Conservation (phyloP, 768 basidiomycete genomes). For the Russula sp. region DNA sequence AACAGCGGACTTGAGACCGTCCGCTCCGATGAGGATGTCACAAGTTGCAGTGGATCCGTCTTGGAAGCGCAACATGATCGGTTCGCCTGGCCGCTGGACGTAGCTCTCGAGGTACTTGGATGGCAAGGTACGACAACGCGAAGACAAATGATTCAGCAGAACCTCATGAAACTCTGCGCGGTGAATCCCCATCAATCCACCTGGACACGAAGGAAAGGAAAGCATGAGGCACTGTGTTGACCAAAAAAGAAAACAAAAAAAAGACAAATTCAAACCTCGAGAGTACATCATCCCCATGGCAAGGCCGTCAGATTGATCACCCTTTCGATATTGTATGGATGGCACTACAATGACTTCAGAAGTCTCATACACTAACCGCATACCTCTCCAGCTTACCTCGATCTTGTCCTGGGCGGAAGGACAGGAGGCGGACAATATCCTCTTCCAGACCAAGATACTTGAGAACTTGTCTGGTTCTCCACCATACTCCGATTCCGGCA, state of each 20-base stretch:
- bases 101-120: constrained; percentile 61
- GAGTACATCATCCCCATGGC: constrained; percentile 53
- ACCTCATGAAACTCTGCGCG: constrained; percentile 64
- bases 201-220: constrained; percentile 19
- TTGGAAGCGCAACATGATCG: constrained; percentile 53
- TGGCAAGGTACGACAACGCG: constrained; percentile 47
- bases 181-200: constrained; percentile 46
- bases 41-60: constrained; percentile 60
- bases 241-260: not conserved
- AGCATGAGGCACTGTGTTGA: not conserved
- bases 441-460: constrained; percentile 33
- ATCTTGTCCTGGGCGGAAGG: constrained; percentile 32
- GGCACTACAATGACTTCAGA: constrained; percentile 40
- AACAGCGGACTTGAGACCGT: constrained; percentile 59
- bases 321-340: constrained; percentile 56
- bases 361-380: not conserved
- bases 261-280: constrained; percentile 44
- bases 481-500: constrained; percentile 40
- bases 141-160: constrained; percentile 47
- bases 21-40: constrained; percentile 68
- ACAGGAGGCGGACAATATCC: constrained; percentile 32
- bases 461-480: constrained; percentile 37
- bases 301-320: constrained; percentile 53
- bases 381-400: constrained; percentile 2
- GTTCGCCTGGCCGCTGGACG: constrained; percentile 39